Evolutionary conservation across 257 asterid genomes (phyloP), one percentile per base, ranked within the genome.

Genomic region (Nicotiana paniculata): DNA sequence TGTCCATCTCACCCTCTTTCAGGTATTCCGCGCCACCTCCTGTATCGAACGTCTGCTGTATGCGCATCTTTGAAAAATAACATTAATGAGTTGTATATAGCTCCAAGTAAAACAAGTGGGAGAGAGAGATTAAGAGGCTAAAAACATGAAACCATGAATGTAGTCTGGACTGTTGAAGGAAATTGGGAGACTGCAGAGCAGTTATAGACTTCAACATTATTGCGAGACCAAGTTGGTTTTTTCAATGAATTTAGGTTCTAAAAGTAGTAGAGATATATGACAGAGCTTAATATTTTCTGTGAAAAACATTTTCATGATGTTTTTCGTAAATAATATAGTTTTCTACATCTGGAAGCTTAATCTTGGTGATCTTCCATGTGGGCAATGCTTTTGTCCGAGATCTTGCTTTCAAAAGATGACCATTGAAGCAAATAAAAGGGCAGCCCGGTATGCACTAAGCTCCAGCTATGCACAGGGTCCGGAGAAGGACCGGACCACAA

Each of bases 1-100:
- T 65, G 86, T 94, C 85, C 98, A 96, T 89, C 91, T 94, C 9
- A 90, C 93, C 9, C 98, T 96, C 86, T 94, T 96, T 85, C 98
- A 90, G 98, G 98, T 96, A 78, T 51, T 77, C 35, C 12, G 46
- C 18, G 62, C 15, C 0, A n/a, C 61, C 43, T 17, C 15, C 4
- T 69, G 18, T 46, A 24, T 1, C 3, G 67, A 6, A 72, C 35
- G 24, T 6, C 33, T 3, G 37, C 3, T 24, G 24, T 46, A 1
- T 72, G 61, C 11, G 37, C 79, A 72, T 72, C 61, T 72, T 72
- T 24, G 61, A 46, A 72, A 72, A 72, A 70, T 43, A 21, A 43
- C 51, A 43, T 43, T 11, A 70, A 70, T 43, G 77, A n/a, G 33
- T 70, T 10, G 6, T 12, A 70, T 39, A n/a, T 37, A 8, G 26